Evolutionary conservation across 306 rosid species (phyloP).

Genomic region (Cercis canadensis): DNA sequence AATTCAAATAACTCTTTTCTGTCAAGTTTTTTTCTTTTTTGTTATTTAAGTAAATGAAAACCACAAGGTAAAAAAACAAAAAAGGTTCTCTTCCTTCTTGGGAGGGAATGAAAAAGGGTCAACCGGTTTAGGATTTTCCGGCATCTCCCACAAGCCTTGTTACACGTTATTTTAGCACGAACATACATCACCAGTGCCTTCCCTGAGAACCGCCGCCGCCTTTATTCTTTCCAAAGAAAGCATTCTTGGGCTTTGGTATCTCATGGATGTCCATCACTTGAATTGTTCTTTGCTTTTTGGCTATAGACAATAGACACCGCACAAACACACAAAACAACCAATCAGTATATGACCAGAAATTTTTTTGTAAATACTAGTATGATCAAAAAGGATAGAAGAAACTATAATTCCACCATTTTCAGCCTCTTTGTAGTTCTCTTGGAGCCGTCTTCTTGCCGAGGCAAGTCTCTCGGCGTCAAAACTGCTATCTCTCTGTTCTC

Average conservation of each 20-base stretch:
- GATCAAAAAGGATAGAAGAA: slow-evolving; percentile 15
- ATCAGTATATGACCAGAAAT: slow-evolving; percentile 34
- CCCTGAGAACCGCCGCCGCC: slow-evolving; percentile 83
- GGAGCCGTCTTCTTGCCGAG: slow-evolving; percentile 91
- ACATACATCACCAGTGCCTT: slow-evolving; percentile 81
- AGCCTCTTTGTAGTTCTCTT: slow-evolving; percentile 90
- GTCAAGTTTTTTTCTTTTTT: background rate
- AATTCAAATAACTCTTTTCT: background rate
- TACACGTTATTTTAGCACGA: slow-evolving; percentile 33
- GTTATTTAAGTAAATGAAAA: slow-evolving; percentile 21
- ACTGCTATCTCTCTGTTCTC: slow-evolving; percentile 71
- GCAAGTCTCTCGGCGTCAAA: slow-evolving; percentile 74
- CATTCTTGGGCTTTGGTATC: slow-evolving; percentile 88
- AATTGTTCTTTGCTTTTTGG: slow-evolving; percentile 95
- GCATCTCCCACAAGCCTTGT: slow-evolving; percentile 35
- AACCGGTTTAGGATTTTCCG: slow-evolving; percentile 11
- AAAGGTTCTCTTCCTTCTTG: slow-evolving; percentile 11
- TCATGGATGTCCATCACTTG: slow-evolving; percentile 99
- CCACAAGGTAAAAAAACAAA: slow-evolving; percentile 8
- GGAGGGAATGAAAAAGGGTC: slow-evolving; percentile 22
- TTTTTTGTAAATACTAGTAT: background rate
- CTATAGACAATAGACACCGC: slow-evolving; percentile 54
- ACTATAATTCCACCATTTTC: slow-evolving; percentile 75
- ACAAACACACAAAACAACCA: slow-evolving; percentile 33
- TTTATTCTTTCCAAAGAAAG: slow-evolving; percentile 84